Evolutionary conservation across 2,329 filamentous ascomycete genomes (phyloP).

Genomic region (Arachnopeziza araneosa): DNA sequence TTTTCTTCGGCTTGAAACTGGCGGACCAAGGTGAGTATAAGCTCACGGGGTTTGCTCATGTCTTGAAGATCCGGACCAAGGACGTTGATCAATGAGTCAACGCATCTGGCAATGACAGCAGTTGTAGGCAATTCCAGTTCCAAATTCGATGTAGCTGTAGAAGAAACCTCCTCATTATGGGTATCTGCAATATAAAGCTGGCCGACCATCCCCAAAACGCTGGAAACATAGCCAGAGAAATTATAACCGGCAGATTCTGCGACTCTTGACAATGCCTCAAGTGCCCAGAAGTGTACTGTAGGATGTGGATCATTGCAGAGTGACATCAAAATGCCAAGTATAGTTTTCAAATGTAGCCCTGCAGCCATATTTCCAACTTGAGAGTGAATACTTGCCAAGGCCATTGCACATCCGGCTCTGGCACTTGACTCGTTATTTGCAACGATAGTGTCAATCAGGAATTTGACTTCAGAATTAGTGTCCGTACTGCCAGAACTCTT

Average conservation of each 20-base stretch:
- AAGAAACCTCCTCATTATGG: slow-evolving; percentile 78
- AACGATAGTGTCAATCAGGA: slow-evolving; percentile 89
- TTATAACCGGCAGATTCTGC: slow-evolving; percentile 89
- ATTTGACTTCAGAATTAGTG: slow-evolving; percentile 85
- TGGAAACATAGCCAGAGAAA: slow-evolving; percentile 85
- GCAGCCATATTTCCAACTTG: slow-evolving; percentile 97
- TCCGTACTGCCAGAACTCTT: slow-evolving; percentile 72
- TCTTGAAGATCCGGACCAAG: slow-evolving; percentile 93
- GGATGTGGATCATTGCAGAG: slow-evolving; percentile 93
- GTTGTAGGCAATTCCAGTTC: slow-evolving; percentile 80
- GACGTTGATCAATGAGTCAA: slow-evolving; percentile 95
- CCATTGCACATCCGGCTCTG: slow-evolving; percentile 89
- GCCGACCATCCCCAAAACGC: slow-evolving; percentile 87
- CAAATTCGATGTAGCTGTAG: slow-evolving; percentile 80
- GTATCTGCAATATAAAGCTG: slow-evolving; percentile 89
- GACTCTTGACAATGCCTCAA: slow-evolving; percentile 80
- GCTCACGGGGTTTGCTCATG: slow-evolving; percentile 80
- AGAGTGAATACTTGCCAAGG: slow-evolving; percentile 86
- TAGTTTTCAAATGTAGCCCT: slow-evolving; percentile 92
- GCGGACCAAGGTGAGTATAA: slow-evolving; percentile 80
- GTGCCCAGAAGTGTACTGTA: slow-evolving; percentile 91
- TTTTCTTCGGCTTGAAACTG: slow-evolving; percentile 77
- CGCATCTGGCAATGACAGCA: slow-evolving; percentile 77
- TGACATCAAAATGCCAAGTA: slow-evolving; percentile 97
- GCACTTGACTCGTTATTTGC: slow-evolving; percentile 89